Percentiles rank a stretch among this genome's conserved stretches.
These are phyloP conservation scores for Oryza brachyantha DNA, from an alignment of 176 grass and related monocot species.

Conservation along the genomic window DNA sequence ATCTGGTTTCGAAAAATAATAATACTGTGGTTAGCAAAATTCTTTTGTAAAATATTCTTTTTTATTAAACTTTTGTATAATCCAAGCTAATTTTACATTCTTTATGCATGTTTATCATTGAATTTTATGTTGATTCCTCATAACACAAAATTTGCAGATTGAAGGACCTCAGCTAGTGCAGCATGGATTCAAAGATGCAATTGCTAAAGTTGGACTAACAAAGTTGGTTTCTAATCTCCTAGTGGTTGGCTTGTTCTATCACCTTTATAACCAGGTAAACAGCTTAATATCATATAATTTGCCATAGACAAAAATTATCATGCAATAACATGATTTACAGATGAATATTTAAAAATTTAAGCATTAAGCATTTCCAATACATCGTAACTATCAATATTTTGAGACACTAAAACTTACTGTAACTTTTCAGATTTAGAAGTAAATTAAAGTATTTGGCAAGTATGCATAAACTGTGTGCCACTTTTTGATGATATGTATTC, in stretches of 20 bases:
- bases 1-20: too few relatives aligned
- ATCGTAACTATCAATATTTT: not conserved
- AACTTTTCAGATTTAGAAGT: not conserved
- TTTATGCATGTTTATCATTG: not conserved
- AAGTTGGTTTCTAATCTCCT: conserved; percentile 79
- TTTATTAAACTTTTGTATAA: not conserved
- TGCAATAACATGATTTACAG: not conserved
- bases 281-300: not conserved
- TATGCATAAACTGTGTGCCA: not conserved
- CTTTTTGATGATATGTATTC: conserved; percentile 5
- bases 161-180: conserved; percentile 80
- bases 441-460: not conserved
- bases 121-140: conserved; percentile 12
- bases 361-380: not conserved
- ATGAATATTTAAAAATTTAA: not conserved
- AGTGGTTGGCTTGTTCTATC: conserved; percentile 82
- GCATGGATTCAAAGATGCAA: conserved; percentile 66
- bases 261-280: conserved; percentile 92
- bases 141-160: conserved; percentile 40
- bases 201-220: conserved; percentile 68
- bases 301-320: not conserved
- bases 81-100: conserved; percentile 1
- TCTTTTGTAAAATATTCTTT: not conserved
- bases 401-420: not conserved
- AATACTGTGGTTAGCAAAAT: not conserved